Evolutionary conservation across 257 asterid species (phyloP).

Genomic region (Solanum appendiculatum): DNA sequence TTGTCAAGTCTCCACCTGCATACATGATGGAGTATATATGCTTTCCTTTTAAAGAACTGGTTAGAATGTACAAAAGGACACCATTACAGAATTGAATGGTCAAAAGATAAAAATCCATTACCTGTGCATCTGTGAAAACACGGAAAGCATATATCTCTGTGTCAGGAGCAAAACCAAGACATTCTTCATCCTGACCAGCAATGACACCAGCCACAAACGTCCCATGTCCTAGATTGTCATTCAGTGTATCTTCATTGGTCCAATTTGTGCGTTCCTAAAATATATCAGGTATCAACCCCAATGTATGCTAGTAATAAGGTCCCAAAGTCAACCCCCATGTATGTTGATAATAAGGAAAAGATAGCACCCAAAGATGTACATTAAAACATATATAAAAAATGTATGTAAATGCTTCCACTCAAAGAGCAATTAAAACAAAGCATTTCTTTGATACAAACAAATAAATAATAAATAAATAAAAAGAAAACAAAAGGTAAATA

Average conservation of each 20-base stretch:
- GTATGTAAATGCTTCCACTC: neutral
- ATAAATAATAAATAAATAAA: neutral
- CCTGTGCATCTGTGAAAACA: slow-evolving; percentile 97
- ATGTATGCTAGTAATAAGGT: neutral
- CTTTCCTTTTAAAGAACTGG: neutral
- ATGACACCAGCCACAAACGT: slow-evolving; percentile 98
- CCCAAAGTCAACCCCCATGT: neutral
- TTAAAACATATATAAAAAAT: neutral
- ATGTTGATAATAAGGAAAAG: neutral
- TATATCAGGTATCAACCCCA: neutral
- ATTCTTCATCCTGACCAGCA: slow-evolving; percentile 90
- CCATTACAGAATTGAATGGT: neutral
- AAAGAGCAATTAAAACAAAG: neutral
- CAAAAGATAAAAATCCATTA: slow-evolving; percentile 47
- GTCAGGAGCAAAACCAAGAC: slow-evolving; percentile 99
- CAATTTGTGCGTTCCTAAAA: slow-evolving; percentile 95
- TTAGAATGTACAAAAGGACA: neutral
- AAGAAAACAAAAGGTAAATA: slow-evolving; percentile 7
- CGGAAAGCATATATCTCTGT: slow-evolving; percentile 95
- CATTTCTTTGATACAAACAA: neutral
- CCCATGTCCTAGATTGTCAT: slow-evolving; percentile 99
- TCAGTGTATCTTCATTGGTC: slow-evolving; percentile 93
- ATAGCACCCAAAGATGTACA: neutral
- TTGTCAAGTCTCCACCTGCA: neutral
- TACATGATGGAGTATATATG: neutral